Evolutionary conservation across 768 basidiomycete species (phyloP).

Genomic region (Tricholomella constricta): DNA sequence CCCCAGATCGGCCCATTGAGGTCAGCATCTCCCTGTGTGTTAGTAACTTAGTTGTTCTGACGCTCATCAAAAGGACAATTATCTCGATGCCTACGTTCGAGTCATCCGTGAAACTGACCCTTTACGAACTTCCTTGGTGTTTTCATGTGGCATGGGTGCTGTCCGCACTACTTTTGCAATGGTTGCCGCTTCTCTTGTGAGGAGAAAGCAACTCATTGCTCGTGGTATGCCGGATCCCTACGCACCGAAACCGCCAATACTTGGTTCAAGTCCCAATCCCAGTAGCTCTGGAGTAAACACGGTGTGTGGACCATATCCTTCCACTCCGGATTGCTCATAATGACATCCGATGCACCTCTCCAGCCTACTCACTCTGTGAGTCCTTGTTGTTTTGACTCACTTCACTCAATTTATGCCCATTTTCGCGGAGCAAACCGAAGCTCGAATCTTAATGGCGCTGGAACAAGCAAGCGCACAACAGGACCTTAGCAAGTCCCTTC

Average conservation of each 20-base stretch:
- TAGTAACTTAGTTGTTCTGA: background rate
- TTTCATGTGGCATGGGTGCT: conserved; percentile 96
- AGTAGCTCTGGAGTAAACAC: conserved; percentile 48
- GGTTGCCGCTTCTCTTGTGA: conserved; percentile 87
- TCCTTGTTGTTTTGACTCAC: conserved; percentile 42
- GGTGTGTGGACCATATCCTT: conserved; percentile 31
- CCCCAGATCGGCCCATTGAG: conserved; percentile 89
- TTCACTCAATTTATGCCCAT: background rate
- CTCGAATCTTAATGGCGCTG: conserved; percentile 60
- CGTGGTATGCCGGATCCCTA: conserved; percentile 82
- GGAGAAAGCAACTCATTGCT: conserved; percentile 72
- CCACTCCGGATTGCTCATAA: background rate
- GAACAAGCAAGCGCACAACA: conserved; percentile 82
- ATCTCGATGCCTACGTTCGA: conserved; percentile 89
- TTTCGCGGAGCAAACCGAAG: conserved; percentile 51
- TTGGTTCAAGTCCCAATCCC: conserved; percentile 19
- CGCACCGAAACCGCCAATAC: conserved; percentile 36
- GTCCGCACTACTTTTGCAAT: conserved; percentile 97
- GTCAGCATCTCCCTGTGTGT: conserved; percentile 32
- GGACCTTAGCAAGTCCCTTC: conserved; percentile 71
- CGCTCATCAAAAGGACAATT: conserved; percentile 68
- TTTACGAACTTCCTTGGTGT: conserved; percentile 78
- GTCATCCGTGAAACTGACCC: conserved; percentile 84
- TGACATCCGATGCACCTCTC: background rate
- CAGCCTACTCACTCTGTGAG: conserved; percentile 28